Base-by-base conservation (phyloP, 306 rosid species). In the Malus asiatica region DNA sequence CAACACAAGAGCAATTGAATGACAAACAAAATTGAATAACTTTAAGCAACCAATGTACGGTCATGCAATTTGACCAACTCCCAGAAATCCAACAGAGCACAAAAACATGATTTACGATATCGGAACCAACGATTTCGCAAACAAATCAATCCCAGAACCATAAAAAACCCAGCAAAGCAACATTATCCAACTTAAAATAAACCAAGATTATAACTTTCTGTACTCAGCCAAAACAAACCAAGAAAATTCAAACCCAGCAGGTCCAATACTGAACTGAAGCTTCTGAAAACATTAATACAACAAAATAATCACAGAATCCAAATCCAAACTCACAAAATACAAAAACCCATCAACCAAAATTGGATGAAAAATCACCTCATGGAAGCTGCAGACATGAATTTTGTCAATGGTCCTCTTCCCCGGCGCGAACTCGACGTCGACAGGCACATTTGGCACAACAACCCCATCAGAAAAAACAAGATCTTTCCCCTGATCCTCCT, bases 371-470 rank as follows among this genome's bases (percentile, higher is more conserved):
- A 13, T 69, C 78, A 91, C 98, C 98, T 91, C 86, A 4, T 80
- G 88, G 85, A 90, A 93, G 85, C 71, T 81, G 78, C 85, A 88
- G n/a, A 87, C 97, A 3, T 85, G 85, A 57, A 73, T 85, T 63
- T 35, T 85, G 77, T 90, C 84, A 23, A 78, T 61, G 25, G 75
- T 73, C 61, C 80, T 81, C 74, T 78, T 44, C 20, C 85, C 91
- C 12, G 6, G 74, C 23, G 88, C 84, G 77, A 87, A 85, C 69
- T 77, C 86, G 84, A 91, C 85, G 66, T 91, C 89, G 35, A 66
- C 71, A 76, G 97, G 89, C 66, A 93, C 94, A 83, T 85, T 81
- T 19, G 90, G 96, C 33, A 90, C 83, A 72, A 87, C 72, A 73
- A 87, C 68, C 1, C 87, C 88, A 61, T 79, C 81, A 14, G 90